Evolutionary conservation across 768 basidiomycete genomes (phyloP).

Genomic region (Gloeostereum incarnatum): DNA sequence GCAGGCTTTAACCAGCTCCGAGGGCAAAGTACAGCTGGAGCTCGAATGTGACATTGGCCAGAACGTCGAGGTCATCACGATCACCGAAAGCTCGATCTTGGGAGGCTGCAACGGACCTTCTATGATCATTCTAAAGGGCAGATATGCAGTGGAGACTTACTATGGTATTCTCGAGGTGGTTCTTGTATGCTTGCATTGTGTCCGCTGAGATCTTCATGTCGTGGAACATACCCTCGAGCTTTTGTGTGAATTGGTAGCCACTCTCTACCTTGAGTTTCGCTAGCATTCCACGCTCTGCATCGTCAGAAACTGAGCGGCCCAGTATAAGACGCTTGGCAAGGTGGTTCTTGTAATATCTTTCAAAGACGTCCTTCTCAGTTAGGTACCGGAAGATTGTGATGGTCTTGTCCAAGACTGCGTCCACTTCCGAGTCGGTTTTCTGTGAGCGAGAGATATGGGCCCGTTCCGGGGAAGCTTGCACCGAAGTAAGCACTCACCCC

Average conservation of each 20-base stretch:
- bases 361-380: slow-evolving; percentile 94
- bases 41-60: slow-evolving; percentile 80
- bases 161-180: slow-evolving; percentile 43
- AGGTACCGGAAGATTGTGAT: slow-evolving; percentile 94
- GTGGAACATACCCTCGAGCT: slow-evolving; percentile 20
- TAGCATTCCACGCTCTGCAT: slow-evolving; percentile 54
- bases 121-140: slow-evolving; percentile 6
- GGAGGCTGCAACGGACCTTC: slow-evolving; percentile 44
- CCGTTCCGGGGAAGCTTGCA: not conserved
- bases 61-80: slow-evolving; percentile 91
- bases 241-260: slow-evolving; percentile 79
- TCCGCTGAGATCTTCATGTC: slow-evolving; percentile 64
- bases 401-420: slow-evolving; percentile 85
- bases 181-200: slow-evolving; percentile 66
- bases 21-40: slow-evolving; percentile 59
- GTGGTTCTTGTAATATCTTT: slow-evolving; percentile 95
- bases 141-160: slow-evolving; percentile 32
- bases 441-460: slow-evolving; percentile 19
- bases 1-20: slow-evolving; percentile 51
- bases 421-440: slow-evolving; percentile 95
- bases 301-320: slow-evolving; percentile 87
- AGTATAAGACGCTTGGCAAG: slow-evolving; percentile 87
- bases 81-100: slow-evolving; percentile 76
- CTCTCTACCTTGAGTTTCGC: slow-evolving; percentile 8
- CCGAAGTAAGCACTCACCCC: slow-evolving; percentile 50